Evolutionary conservation across 345 rosid genomes (phyloP), one percentile per base, ranked within the genome.

Genomic region (Euphorbia tirucalli): DNA sequence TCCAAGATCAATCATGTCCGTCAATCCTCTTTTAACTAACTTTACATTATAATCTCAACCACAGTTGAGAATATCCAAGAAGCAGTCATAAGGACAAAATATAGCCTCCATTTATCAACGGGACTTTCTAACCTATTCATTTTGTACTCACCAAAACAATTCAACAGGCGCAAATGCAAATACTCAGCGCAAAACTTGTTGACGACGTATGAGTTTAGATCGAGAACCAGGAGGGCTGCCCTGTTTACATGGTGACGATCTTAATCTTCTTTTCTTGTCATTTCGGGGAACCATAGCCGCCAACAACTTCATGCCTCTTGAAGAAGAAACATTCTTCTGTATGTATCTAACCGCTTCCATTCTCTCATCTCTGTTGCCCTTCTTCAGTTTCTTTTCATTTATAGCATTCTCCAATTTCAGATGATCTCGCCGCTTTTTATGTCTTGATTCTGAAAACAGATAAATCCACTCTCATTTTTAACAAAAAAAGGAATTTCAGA

Each of bases 401-500:
- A 48, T 70, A n/a, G 32, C 63, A 41, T 56, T 78, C 73, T 77
- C 74, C 32, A 31, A 44, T 71, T 83, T 87, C 63, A 74, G 44
- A 69, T 74, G 85, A 57, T 41, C 64, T 21, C 37, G 69, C 1
- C 52, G 71, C 46, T 37, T 62, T 5, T 16, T 28, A 49, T 56
- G 66, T 61, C 65, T 75, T 14, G 66, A 65, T 77, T 75, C 96
- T 91, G 83, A 57, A 81, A 75, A 79, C 48, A 4, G n/a, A 72
- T 71, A 37, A 66, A 59, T 13, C 41, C 65, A 63, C 15, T 19
- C 41, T 71, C n/a, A 41, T 11, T 46, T 68, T 15, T n/a, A 54
- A 24, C 63, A 1, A 13, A 35, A 35, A n/a, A 14, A n/a, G 7
- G 39, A 15, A 30, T 32, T 39, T 30, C 11, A 30, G 39, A 60